Conservation (phyloP, 768 basidiomycete species). For the Boletus edulis region DNA sequence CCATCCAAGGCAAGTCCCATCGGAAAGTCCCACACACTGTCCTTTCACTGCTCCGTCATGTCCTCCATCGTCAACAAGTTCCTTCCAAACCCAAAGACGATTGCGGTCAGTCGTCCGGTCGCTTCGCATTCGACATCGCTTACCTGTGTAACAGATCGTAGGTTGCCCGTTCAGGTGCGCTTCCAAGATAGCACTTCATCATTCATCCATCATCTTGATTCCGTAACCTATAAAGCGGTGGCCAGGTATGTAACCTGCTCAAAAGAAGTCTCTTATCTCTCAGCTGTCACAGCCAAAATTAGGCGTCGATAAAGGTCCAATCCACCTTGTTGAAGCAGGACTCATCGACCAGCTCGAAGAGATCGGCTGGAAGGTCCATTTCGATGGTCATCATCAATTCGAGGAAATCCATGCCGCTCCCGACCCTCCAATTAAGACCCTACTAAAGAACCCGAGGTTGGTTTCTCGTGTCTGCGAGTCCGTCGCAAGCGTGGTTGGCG, state of each 20-base stretch:
- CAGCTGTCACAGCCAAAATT: constrained; percentile 52
- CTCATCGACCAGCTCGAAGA: constrained; percentile 70
- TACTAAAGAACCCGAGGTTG: constrained; percentile 88
- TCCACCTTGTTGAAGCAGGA: constrained; percentile 85
- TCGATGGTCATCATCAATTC: constrained; percentile 89
- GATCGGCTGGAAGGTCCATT: constrained; percentile 87
- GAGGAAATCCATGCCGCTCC: constrained; percentile 59
- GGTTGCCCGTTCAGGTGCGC: constrained; percentile 94
- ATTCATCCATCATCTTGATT: neutral
- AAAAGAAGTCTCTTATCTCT: constrained; percentile 11
- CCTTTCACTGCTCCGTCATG: constrained; percentile 14
- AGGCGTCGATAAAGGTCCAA: constrained; percentile 87
- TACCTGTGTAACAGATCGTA: constrained; percentile 60
- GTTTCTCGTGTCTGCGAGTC: constrained; percentile 82
- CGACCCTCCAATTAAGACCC: constrained; percentile 73
- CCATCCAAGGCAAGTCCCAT: too few relatives aligned
- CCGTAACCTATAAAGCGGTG: constrained; percentile 23
- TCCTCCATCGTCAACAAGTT: constrained; percentile 25
- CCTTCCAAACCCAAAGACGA: constrained; percentile 62
- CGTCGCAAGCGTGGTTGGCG: constrained; percentile 74
- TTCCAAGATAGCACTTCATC: neutral
- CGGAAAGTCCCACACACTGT: neutral
- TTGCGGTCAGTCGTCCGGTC: constrained; percentile 60
- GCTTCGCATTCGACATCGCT: neutral
- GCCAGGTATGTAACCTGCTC: constrained; percentile 26